Base-by-base conservation (phyloP, 352 stramenopile genomes). In the Elongisporangium undulatum region DNA sequence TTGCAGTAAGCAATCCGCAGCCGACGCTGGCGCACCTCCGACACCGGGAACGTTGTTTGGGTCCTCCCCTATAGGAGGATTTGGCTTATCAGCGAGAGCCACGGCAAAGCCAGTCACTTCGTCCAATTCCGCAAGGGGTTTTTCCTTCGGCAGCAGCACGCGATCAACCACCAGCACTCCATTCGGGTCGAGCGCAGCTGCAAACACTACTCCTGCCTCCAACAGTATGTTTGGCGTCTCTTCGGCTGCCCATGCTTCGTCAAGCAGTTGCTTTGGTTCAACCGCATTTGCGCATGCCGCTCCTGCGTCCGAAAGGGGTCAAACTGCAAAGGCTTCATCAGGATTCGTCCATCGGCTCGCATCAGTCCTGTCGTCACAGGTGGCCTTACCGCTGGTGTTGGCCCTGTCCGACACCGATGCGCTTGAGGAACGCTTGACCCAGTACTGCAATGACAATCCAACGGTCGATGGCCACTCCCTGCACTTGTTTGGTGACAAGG, bases 401-500 rank as follows among this genome's bases (percentile, higher is more conserved):
- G 34, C 34, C 2, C 34, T 45, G 5, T 45, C 34, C 34, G 34
- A 45, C 34, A 16, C 12, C 34, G 34, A 45, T 45, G 34, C 34
- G 4, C 34, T 45, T 17, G 7, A 45, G 34, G 34, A 45, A 17
- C 34, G 34, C 34, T 12, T 45, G 34, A 12, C 13, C 1, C 34
- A 45, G 34, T 74, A 74, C 29, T 57, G 63, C 49, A 62, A 60
- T 15, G 39, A 45, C n/a, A 45, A 61, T 23, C 67, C 57, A 15
- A 64, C 63, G 4, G 59, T 68, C 13, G 19, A 29, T 13, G 34
- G 38, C 4, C 56, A 41, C 17, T 52, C 41, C 21, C 53, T n/a
- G 5, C 63, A 74, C 26, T 56, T 71, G 20, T 74, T 74, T 21
- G 29, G 55, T 20, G 63, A 74, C 3, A 64, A 10, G 21, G 56